Evolutionary conservation across 2,329 filamentous ascomycete genomes (phyloP).

Genomic region (Exserohilum turcica): DNA sequence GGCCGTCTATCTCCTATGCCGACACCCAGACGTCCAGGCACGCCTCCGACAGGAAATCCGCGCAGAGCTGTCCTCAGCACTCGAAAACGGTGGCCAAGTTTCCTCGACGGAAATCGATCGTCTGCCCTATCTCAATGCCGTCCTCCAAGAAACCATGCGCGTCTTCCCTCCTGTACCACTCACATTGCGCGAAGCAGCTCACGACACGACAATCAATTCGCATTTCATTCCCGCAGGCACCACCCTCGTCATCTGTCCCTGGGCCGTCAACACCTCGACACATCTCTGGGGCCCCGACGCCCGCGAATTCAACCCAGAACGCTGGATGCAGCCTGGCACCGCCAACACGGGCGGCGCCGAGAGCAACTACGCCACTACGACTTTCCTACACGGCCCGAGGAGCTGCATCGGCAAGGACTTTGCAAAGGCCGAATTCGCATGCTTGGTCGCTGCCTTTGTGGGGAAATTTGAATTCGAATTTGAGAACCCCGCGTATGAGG

Average conservation of each 20-base stretch:
- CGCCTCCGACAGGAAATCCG: conserved; percentile 59
- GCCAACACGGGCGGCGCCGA: conserved; percentile 71
- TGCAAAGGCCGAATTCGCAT: conserved; percentile 83
- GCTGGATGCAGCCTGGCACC: conserved; percentile 52
- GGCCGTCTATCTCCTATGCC: conserved; percentile 59
- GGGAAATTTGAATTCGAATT: conserved; percentile 73
- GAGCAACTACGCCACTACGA: conserved; percentile 78
- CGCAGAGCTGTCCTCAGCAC: conserved; percentile 51
- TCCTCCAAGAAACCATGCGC: conserved; percentile 78
- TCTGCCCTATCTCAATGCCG: conserved; percentile 76
- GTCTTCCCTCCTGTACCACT: conserved; percentile 73
- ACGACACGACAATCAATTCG: conserved; percentile 69
- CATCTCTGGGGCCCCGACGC: conserved; percentile 79
- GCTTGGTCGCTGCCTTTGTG: conserved; percentile 75
- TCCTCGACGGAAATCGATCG: conserved; percentile 67
- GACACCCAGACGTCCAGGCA: conserved; percentile 55
- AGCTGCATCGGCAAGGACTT: conserved; percentile 85
- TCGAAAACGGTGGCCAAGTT: conserved; percentile 49
- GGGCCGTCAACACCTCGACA: conserved; percentile 71
- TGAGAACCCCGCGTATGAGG: conserved; percentile 63
- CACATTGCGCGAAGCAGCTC: conserved; percentile 68
- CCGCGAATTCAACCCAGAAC: conserved; percentile 74
- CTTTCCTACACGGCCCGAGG: conserved; percentile 83
- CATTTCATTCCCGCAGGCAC: conserved; percentile 73
- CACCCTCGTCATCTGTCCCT: conserved; percentile 65